phyloP scores from a whole-genome alignment of 1,139 yeast species.

The Sugiyamaella novakii region DNA sequence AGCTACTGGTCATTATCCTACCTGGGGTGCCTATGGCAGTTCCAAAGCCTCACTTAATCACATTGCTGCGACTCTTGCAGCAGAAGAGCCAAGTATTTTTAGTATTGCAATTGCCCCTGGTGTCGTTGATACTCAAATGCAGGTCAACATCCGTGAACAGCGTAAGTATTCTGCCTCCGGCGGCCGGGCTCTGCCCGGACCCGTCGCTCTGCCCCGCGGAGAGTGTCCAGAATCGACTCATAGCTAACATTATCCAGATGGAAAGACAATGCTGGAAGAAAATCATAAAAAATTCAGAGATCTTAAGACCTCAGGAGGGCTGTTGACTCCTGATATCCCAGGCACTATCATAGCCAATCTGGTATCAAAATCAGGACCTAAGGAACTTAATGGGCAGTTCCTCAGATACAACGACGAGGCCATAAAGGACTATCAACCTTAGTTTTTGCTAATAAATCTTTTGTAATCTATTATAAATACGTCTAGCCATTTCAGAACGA shows the following conservation, averaged over 20 bases:
- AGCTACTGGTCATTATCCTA: slow-evolving; percentile 53
- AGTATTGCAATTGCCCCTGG: slow-evolving; percentile 87
- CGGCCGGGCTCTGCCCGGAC: not conserved
- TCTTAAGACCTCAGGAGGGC: slow-evolving; percentile 55
- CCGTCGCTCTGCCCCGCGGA: not conserved
- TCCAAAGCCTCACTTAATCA: slow-evolving; percentile 90
- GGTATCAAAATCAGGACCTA: slow-evolving; percentile 52
- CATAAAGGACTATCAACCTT: slow-evolving; percentile 26
- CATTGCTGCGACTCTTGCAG: slow-evolving; percentile 63
- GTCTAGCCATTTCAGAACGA: too few species aligned
- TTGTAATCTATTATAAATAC: too few species aligned
- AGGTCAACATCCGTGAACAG: slow-evolving; percentile 65
- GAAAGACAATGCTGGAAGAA: slow-evolving; percentile 58
- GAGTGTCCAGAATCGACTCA: too few species aligned
- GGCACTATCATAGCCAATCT: slow-evolving; percentile 67
- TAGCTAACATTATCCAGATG: slow-evolving; percentile 40
- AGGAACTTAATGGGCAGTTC: slow-evolving; percentile 62
- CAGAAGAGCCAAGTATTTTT: slow-evolving; percentile 62
- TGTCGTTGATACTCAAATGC: slow-evolving; percentile 90
- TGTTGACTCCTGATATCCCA: slow-evolving; percentile 69
- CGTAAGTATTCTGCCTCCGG: slow-evolving; percentile 29
- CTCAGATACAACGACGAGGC: slow-evolving; percentile 58
- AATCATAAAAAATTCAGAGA: slow-evolving; percentile 61
- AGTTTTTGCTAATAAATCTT: too few species aligned
- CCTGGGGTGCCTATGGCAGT: slow-evolving; percentile 90